phyloP scores from a whole-genome alignment of 2,329 filamentous ascomycete species.

The Cladosporium halotolerans region DNA sequence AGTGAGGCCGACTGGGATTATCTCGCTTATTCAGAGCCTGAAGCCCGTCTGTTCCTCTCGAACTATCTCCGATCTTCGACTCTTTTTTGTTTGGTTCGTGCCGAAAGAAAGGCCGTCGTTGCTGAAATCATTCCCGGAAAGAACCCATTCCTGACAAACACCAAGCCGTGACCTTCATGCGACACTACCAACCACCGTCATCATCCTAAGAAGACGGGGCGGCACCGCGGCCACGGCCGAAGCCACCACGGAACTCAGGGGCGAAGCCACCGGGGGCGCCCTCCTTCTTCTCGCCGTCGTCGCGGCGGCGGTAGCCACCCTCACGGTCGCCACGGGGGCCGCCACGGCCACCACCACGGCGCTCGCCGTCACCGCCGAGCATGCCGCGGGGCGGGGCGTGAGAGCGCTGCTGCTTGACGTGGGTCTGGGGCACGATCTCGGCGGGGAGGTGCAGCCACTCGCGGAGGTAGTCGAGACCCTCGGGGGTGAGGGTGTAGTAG shows the following conservation, averaged over 20 bases:
- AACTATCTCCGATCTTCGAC: conserved; percentile 8
- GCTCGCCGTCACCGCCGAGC: conserved; percentile 74
- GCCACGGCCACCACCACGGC: conserved; percentile 72
- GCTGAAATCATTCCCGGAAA: not conserved
- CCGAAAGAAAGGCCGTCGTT: not conserved
- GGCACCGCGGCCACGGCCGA: conserved; percentile 64
- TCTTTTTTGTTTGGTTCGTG: conserved; percentile 1
- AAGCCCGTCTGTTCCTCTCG: conserved; percentile 10
- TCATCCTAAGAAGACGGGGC: conserved; percentile 39
- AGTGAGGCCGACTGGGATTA: conserved; percentile 18
- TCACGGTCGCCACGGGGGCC: conserved; percentile 68
- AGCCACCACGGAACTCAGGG: conserved; percentile 70
- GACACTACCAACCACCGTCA: conserved; percentile 11
- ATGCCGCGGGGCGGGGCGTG: conserved; percentile 97
- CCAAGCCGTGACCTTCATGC: conserved; percentile 7
- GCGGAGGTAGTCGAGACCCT: conserved; percentile 99
- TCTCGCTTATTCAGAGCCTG: conserved; percentile 23
- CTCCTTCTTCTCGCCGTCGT: conserved; percentile 75
- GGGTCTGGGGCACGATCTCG: conserved; percentile 98
- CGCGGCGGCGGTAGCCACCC: conserved; percentile 45
- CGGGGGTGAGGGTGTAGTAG: conserved; percentile 98
- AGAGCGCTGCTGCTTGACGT: conserved; percentile 99
- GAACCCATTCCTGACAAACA: not conserved
- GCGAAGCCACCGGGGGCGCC: conserved; percentile 86
- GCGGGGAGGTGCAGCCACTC: conserved; percentile 99